Percentiles rank a stretch among this genome's conserved stretches.
These are phyloP conservation scores for Botrytis elliptica DNA, from an alignment of 2,329 filamentous ascomycete species.

Conservation along the genomic window DNA sequence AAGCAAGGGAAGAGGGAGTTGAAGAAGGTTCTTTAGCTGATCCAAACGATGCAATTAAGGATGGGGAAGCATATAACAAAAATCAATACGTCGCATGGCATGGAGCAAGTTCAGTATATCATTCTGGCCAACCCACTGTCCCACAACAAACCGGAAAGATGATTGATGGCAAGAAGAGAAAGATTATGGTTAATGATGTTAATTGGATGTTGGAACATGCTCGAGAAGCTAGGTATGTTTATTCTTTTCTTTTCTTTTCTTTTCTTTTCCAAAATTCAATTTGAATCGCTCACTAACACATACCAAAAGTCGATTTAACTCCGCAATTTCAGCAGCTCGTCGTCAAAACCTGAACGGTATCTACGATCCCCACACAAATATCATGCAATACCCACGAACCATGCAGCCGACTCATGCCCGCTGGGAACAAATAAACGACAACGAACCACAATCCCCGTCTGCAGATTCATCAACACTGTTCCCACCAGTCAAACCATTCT, in stretches of 20 bases:
- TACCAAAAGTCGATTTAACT: slow-evolving; percentile 73
- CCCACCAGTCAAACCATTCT: slow-evolving; percentile 52
- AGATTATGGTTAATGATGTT: slow-evolving; percentile 82
- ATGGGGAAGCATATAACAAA: slow-evolving; percentile 92
- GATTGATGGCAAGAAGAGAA: slow-evolving; percentile 75
- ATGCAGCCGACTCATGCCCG: slow-evolving; percentile 88
- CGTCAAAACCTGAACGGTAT: slow-evolving; percentile 66
- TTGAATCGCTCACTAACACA: neutral
- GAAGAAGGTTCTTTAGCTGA: slow-evolving; percentile 90
- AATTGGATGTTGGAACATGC: slow-evolving; percentile 99
- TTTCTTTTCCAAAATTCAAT: slow-evolving; percentile 20
- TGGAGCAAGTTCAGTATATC: slow-evolving; percentile 92
- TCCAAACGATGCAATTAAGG: slow-evolving; percentile 76
- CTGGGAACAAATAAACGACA: slow-evolving; percentile 67
- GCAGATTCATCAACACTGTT: slow-evolving; percentile 46
- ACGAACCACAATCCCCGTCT: slow-evolving; percentile 22
- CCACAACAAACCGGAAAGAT: slow-evolving; percentile 72
- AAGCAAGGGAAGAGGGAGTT: slow-evolving; percentile 71
- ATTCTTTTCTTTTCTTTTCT: neutral
- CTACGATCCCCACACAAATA: slow-evolving; percentile 93
- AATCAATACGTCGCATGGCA: slow-evolving; percentile 99
- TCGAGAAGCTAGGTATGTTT: slow-evolving; percentile 75
- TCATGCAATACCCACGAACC: slow-evolving; percentile 79
- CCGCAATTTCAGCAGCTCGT: slow-evolving; percentile 66
- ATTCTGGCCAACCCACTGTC: slow-evolving; percentile 75